A percentile compares a stretch with the other conserved stretches of the same genome.
These are phyloP conservation scores for Metarhizium robertsii DNA, from an alignment of 2,329 filamentous ascomycete species.

Conservation along the genomic window DNA sequence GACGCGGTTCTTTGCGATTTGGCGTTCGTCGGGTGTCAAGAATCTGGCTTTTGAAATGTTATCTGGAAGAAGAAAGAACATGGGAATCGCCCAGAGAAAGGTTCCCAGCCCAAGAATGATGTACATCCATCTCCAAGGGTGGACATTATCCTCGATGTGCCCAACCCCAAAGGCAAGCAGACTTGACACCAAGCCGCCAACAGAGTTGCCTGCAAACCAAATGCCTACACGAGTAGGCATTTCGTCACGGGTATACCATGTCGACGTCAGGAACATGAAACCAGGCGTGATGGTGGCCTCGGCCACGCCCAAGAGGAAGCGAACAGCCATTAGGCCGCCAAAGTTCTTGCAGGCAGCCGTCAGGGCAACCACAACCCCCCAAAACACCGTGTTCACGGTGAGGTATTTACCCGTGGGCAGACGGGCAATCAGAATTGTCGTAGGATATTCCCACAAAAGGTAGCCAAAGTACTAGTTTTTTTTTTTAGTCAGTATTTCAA, in stretches of 20 bases:
- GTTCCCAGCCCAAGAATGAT: conserved; percentile 43
- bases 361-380: conserved; percentile 34
- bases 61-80: conserved; percentile 42
- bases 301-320: conserved; percentile 43
- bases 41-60: conserved; percentile 47
- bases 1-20: conserved; percentile 36
- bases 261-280: conserved; percentile 43
- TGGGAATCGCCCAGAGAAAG: conserved; percentile 38
- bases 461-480: conserved; percentile 29
- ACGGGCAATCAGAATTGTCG: conserved; percentile 35
- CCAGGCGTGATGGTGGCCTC: conserved; percentile 45
- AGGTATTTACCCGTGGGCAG: conserved; percentile 38
- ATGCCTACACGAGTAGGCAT: conserved; percentile 44
- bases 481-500: not conserved
- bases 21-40: conserved; percentile 42
- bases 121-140: conserved; percentile 50
- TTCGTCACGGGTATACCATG: conserved; percentile 36
- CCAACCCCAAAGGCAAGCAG: conserved; percentile 47
- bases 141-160: conserved; percentile 36
- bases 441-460: conserved; percentile 39
- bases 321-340: conserved; percentile 25
- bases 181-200: conserved; percentile 37
- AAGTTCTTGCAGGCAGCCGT: conserved; percentile 36
- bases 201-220: conserved; percentile 45
- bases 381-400: conserved; percentile 34